phyloP scores from a whole-genome alignment of 2,329 filamentous ascomycete genomes.

The Ophiostoma pallidulum region DNA sequence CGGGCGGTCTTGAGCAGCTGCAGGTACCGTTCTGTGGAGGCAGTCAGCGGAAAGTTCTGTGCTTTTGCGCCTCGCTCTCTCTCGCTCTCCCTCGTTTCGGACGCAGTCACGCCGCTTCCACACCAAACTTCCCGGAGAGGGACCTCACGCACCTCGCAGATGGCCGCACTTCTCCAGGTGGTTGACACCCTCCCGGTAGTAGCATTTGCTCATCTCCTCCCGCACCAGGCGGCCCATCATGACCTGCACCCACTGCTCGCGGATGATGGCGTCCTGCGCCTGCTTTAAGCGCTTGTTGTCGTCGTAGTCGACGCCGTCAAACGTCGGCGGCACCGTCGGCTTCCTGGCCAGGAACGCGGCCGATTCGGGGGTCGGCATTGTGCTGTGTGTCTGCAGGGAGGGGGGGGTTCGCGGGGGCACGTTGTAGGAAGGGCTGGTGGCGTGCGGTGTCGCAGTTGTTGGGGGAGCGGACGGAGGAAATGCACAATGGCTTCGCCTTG shows the following conservation, averaged over 20 bases:
- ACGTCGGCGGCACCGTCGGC: constrained; percentile 70
- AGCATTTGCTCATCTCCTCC: constrained; percentile 80
- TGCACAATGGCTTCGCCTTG: too few species aligned
- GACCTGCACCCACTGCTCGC: constrained; percentile 80
- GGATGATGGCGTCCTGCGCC: constrained; percentile 71
- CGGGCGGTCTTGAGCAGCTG: constrained; percentile 67
- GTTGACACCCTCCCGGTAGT: constrained; percentile 74
- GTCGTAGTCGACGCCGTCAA: constrained; percentile 80
- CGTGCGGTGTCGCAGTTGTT: too few species aligned
- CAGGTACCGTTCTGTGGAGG: constrained; percentile 60
- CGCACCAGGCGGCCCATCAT: constrained; percentile 81
- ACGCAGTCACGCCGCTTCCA: too few species aligned
- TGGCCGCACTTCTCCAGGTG: constrained; percentile 80
- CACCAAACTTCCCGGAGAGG: background rate
- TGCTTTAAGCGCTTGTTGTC: constrained; percentile 73
- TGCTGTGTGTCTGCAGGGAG: too few species aligned
- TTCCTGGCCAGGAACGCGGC: constrained; percentile 74
- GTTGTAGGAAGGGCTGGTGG: too few species aligned
- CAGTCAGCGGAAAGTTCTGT: background rate
- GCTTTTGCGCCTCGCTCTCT: constrained; percentile 2
- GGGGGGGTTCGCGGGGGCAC: background rate
- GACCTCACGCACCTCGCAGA: constrained; percentile 57
- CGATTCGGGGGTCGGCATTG: constrained; percentile 78
- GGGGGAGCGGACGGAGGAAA: too few species aligned
- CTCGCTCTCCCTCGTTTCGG: background rate